A percentile compares a stretch with the other conserved stretches of the same genome.
Conservation (phyloP, 2,329 filamentous ascomycete species). For the Paraphoma chrysanthemicola region DNA sequence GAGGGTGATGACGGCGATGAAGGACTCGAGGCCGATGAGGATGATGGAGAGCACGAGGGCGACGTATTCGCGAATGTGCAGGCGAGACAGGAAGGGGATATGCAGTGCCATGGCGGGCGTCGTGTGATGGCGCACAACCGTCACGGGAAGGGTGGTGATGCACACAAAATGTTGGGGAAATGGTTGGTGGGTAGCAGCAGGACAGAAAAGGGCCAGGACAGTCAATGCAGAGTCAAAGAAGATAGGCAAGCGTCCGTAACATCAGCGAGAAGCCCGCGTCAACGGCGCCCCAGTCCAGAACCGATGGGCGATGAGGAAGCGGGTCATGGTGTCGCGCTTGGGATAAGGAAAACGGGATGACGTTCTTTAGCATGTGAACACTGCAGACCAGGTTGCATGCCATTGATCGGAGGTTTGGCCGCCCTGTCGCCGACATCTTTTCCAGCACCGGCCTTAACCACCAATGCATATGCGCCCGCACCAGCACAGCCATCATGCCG, state of each 20-base stretch:
- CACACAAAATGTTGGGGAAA: not conserved
- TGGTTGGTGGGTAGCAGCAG: not conserved
- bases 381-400: not conserved
- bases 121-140: not conserved
- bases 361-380: slow-evolving; percentile 31
- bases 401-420: slow-evolving; percentile 16
- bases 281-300: not conserved
- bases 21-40: slow-evolving; percentile 79
- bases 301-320: not conserved
- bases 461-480: not conserved
- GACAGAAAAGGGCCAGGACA: not conserved
- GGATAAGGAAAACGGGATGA: slow-evolving; percentile 6
- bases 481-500: slow-evolving; percentile 67
- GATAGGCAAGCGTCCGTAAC: not conserved
- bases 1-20: slow-evolving; percentile 86
- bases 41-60: slow-evolving; percentile 84
- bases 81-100: slow-evolving; percentile 69
- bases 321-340: not conserved
- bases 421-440: slow-evolving; percentile 9
- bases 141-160: not conserved
- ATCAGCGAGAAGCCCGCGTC: not conserved
- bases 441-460: slow-evolving; percentile 6
- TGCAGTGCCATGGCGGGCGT: slow-evolving; percentile 51
- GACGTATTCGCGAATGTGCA: slow-evolving; percentile 77
- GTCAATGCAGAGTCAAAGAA: not conserved